A percentile compares a stretch with the other conserved stretches of the same genome.
These are phyloP conservation scores for Antarctomyces pellizariae DNA, from an alignment of 495 filamentous ascomycete genomes.

Conservation along the genomic window DNA sequence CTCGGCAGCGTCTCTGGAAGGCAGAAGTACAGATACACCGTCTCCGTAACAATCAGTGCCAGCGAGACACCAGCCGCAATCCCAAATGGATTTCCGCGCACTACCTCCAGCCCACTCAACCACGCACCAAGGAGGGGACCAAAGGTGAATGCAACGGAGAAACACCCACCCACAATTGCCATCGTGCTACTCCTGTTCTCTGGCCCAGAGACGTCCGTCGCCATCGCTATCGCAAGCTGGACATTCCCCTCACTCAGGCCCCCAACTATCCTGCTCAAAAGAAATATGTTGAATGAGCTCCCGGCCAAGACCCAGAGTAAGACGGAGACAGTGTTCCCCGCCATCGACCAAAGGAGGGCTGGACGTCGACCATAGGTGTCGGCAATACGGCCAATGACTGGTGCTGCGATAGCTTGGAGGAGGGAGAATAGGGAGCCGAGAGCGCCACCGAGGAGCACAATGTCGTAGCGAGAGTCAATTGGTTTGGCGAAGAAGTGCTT, in stretches of 20 bases:
- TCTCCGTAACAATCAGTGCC: slow-evolving; percentile 62
- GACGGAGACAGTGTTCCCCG: slow-evolving; percentile 81
- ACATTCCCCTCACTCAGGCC: slow-evolving; percentile 94
- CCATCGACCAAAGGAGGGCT: slow-evolving; percentile 79
- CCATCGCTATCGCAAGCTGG: slow-evolving; percentile 88
- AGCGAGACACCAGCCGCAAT: slow-evolving; percentile 72
- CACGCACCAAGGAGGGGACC: slow-evolving; percentile 79
- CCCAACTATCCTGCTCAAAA: slow-evolving; percentile 76
- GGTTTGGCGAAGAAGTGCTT: slow-evolving; percentile 82
- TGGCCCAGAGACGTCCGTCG: slow-evolving; percentile 80
- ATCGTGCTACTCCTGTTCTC: slow-evolving; percentile 68
- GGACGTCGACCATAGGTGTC: slow-evolving; percentile 75
- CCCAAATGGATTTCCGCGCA: slow-evolving; percentile 80
- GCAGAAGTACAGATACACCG: slow-evolving; percentile 60
- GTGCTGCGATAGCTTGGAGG: slow-evolving; percentile 80
- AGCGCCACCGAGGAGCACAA: slow-evolving; percentile 86
- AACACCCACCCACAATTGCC: slow-evolving; percentile 88
- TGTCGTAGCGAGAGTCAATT: slow-evolving; percentile 91
- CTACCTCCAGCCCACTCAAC: slow-evolving; percentile 45
- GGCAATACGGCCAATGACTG: slow-evolving; percentile 70
- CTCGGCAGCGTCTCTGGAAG: slow-evolving; percentile 82
- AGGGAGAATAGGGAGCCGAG: slow-evolving; percentile 32
- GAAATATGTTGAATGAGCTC: slow-evolving; percentile 83
- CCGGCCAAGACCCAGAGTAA: slow-evolving; percentile 73
- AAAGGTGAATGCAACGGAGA: slow-evolving; percentile 92